phyloP scores from a whole-genome alignment of 2,329 filamentous ascomycete genomes.

The Aspergillus nomiae region DNA sequence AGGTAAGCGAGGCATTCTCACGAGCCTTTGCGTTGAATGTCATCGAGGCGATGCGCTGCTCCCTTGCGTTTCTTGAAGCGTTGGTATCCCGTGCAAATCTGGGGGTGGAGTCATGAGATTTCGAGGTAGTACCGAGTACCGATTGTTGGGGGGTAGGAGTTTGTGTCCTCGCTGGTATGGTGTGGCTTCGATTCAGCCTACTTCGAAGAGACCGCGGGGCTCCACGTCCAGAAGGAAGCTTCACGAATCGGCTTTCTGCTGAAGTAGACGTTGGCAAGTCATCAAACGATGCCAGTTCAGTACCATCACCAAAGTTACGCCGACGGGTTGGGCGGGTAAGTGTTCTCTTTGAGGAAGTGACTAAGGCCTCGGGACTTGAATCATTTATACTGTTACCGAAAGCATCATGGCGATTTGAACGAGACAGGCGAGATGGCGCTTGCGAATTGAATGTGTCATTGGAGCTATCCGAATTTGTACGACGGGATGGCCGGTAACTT shows the following conservation, averaged over 20 bases:
- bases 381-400: slow-evolving; percentile 50
- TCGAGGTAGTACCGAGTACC: slow-evolving; percentile 60
- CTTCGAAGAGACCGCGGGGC: slow-evolving; percentile 64
- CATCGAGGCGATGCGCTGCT: slow-evolving; percentile 58
- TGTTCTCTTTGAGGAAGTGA: slow-evolving; percentile 65
- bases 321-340: slow-evolving; percentile 71
- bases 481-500: slow-evolving; percentile 69
- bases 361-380: slow-evolving; percentile 52
- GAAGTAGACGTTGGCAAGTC: slow-evolving; percentile 86
- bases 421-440: slow-evolving; percentile 43
- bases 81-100: slow-evolving; percentile 69
- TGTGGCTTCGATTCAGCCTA: slow-evolving; percentile 50
- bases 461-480: slow-evolving; percentile 77
- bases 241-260: slow-evolving; percentile 79
- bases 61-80: slow-evolving; percentile 65
- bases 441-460: slow-evolving; percentile 49
- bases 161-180: slow-evolving; percentile 32
- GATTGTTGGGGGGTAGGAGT: slow-evolving; percentile 52
- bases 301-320: slow-evolving; percentile 85
- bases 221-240: slow-evolving; percentile 71
- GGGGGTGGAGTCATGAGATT: slow-evolving; percentile 54
- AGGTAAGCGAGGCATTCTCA: slow-evolving; percentile 49
- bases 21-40: slow-evolving; percentile 38
- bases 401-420: slow-evolving; percentile 49
- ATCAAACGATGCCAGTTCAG: slow-evolving; percentile 90